Percentiles rank a stretch among this genome's conserved stretches.
These are phyloP conservation scores for Xylaria sp. DNA, from an alignment of 2,329 filamentous ascomycete species.

Conservation along the genomic window DNA sequence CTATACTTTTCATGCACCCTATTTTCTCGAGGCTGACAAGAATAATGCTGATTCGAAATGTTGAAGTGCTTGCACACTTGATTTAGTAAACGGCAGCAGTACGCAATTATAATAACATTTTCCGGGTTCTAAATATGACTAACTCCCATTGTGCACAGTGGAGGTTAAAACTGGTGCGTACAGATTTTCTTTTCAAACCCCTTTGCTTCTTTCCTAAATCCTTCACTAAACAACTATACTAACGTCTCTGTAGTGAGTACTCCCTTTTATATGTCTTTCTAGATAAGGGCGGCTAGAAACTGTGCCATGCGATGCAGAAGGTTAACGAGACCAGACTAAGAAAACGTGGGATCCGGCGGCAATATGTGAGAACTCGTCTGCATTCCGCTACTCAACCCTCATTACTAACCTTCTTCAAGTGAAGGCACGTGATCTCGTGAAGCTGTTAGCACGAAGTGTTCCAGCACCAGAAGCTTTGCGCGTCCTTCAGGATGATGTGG, in stretches of 20 bases:
- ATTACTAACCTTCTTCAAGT: constrained; percentile 53
- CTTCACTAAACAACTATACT: constrained; percentile 5
- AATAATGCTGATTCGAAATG: constrained; percentile 19
- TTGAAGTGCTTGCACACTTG: constrained; percentile 78
- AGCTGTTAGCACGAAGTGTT: constrained; percentile 89
- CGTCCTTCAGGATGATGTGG: constrained; percentile 90
- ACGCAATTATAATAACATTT: constrained; percentile 7
- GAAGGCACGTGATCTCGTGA: constrained; percentile 94
- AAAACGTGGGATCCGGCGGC: constrained; percentile 77
- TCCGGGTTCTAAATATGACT: constrained; percentile 6
- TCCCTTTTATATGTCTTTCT: too few species aligned
- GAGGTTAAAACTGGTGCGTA: constrained; percentile 36
- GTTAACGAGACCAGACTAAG: constrained; percentile 30
- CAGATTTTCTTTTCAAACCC: background rate
- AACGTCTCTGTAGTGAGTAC: constrained; percentile 30
- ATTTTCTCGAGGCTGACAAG: background rate
- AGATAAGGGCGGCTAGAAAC: too few species aligned
- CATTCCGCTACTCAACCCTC: background rate
- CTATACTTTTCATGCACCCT: background rate
- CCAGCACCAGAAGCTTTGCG: constrained; percentile 93
- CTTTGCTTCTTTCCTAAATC: background rate
- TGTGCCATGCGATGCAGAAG: background rate
- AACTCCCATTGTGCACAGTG: constrained; percentile 22
- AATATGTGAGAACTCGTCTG: constrained; percentile 62
- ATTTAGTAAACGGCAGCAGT: constrained; percentile 82